Percentiles rank a stretch among this genome's conserved stretches.
phyloP scores from a whole-genome alignment of 768 basidiomycete species.

The Lactarius sp. region DNA sequence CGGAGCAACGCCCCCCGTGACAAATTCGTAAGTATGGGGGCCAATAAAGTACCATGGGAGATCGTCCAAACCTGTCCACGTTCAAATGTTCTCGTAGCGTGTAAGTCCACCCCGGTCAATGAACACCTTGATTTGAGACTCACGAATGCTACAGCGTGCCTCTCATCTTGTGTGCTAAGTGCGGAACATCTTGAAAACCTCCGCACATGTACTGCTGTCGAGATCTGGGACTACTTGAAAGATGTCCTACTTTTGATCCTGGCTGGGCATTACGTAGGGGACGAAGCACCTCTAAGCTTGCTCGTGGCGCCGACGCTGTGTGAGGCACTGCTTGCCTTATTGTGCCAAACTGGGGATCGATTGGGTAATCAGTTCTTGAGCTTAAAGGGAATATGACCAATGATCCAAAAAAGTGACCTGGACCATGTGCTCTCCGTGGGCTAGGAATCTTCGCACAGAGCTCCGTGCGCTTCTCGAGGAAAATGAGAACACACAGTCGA shows the following conservation, averaged over 20 bases:
- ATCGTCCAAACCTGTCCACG: constrained; percentile 22
- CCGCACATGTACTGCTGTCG: constrained; percentile 40
- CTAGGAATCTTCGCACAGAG: constrained; percentile 39
- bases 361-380: constrained; percentile 17
- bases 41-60: constrained; percentile 8
- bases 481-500: neutral
- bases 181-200: constrained; percentile 23
- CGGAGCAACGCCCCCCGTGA: neutral
- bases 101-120: constrained; percentile 33
- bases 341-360: constrained; percentile 20
- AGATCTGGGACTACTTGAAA: constrained; percentile 52
- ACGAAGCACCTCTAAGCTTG: constrained; percentile 49
- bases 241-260: constrained; percentile 47
- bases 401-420: constrained; percentile 21
- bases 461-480: constrained; percentile 33
- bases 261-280: constrained; percentile 40
- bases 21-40: neutral
- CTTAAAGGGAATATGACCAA: neutral
- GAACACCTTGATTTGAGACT: neutral
- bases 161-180: constrained; percentile 35
- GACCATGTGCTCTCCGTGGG: constrained; percentile 45
- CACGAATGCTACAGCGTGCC: constrained; percentile 15
- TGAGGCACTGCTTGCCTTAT: constrained; percentile 40
- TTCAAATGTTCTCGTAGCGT: constrained; percentile 37
- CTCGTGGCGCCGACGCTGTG: constrained; percentile 49